Evolutionary conservation across 2,329 filamentous ascomycete genomes (phyloP).

Genomic region (Aspergillus hortae): DNA sequence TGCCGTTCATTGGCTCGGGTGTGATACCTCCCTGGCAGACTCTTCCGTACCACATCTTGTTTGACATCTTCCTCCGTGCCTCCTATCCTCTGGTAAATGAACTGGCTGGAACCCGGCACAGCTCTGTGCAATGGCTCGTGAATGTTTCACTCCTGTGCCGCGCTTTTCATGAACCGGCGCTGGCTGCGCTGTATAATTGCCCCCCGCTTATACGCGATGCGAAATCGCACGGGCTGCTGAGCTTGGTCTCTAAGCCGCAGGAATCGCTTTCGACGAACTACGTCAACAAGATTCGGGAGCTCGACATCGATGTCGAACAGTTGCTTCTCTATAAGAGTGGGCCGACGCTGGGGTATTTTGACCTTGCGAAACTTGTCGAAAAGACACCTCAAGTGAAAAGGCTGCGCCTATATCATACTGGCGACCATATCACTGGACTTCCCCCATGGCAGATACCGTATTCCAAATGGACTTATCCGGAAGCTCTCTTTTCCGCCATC

Average conservation of each 20-base stretch:
- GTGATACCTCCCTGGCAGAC: slow-evolving; percentile 56
- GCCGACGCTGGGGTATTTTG: slow-evolving; percentile 52
- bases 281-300: slow-evolving; percentile 63
- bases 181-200: slow-evolving; percentile 67
- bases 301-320: slow-evolving; percentile 65
- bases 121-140: slow-evolving; percentile 57
- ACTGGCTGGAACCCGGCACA: slow-evolving; percentile 17
- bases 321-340: slow-evolving; percentile 53
- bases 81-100: slow-evolving; percentile 54
- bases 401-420: slow-evolving; percentile 68
- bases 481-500: slow-evolving; percentile 63
- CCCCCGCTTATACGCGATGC: slow-evolving; percentile 59
- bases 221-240: slow-evolving; percentile 47
- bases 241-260: slow-evolving; percentile 55
- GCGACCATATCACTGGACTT: slow-evolving; percentile 49
- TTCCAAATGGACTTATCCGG: slow-evolving; percentile 66
- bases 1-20: slow-evolving; percentile 21
- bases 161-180: slow-evolving; percentile 66
- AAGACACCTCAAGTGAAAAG: slow-evolving; percentile 64
- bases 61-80: slow-evolving; percentile 67
- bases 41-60: slow-evolving; percentile 66
- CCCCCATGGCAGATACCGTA: slow-evolving; percentile 24
- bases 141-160: slow-evolving; percentile 61
- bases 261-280: slow-evolving; percentile 59
- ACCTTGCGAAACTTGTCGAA: slow-evolving; percentile 57